Evolutionary conservation across 163 green algal species (phyloP), one percentile per base, ranked within the genome.

Genomic region (Scenedesmus sp.): DNA sequence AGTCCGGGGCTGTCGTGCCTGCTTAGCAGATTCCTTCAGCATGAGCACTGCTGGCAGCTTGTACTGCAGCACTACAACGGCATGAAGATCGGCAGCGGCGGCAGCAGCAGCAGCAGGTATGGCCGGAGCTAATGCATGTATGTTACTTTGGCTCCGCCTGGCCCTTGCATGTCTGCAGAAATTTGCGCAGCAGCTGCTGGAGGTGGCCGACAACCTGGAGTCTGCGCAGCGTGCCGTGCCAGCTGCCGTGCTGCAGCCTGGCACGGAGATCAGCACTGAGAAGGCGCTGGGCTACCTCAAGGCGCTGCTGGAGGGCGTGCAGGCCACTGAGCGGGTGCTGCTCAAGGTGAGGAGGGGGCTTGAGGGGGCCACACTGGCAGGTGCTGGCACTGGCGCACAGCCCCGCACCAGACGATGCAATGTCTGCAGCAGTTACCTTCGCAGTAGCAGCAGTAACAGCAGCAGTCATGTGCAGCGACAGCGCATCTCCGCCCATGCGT

Each of bases 191-290:
- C 95, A 92, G 67, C 89, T 99, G 60, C 92, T 99, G 67, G 98
- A 99, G 70, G 98, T 99, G 34, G 97, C 96, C 1, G 98, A 99
- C 94, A 99, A 99, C 93, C 93, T 99, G 60, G 96, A 98, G 91
- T 96, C 98, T 0, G 98, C 98, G 0, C 89, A 92, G 4, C 93
- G 90, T 18, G 95, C 95, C 13, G 96, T 99, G 88, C 95, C 96
- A 0, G 46, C 86, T 3, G 92, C 95, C 0, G 95, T 95, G 62
- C 91, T 98, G 66, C 81, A 95, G 90, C 94, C n/a, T 2, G 89
- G 56, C 34, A 91, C 92, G n/a, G 89, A 92, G 74, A 4, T 93
- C 23, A 89, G 94, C 60, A 67, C 76, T 3, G 94, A 96, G 10
- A 92, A 95, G 64, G 90, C 96, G 77, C 86, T 96, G 8, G 94